Base-by-base conservation (phyloP, 495 filamentous ascomycete genomes). In the Xylaria curta region DNA sequence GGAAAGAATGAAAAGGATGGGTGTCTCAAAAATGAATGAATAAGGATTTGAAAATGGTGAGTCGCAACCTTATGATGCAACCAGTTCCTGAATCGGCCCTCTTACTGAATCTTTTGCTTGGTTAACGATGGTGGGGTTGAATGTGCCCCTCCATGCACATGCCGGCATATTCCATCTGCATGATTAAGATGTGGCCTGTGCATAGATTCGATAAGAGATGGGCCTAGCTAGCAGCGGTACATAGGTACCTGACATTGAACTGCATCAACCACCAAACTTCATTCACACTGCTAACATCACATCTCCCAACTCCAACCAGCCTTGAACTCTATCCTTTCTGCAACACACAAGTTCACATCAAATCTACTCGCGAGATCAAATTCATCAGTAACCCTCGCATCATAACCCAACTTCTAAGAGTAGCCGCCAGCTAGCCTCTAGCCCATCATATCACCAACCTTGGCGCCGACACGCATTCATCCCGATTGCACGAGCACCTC, bases 101-200 rank as follows among this genome's bases (percentile, higher is more conserved):
- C 38, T 28, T 21, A 15, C 38, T 59, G n/a, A 42, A 47, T 44
- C 49, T 56, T 56, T 70, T 66, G 51, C 42, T 66, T 38, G 59
- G 61, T 58, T 46, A 62, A 46, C 13, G 66, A 62, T 69, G 56
- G 66, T 53, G 71, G 71, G 66, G 71, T 69, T 62, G 24, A 26
- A 51, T 10, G 19, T 66, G 54, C 69, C 69, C 69, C 69, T 71
- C 69, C 69, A 71, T 33, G 60, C 28, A 10, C 53, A 66, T 49
- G 63, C 28, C 12, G 53, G 59, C 36, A 3, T n/a, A n/a, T 3
- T 8, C 36, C 36, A 38, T 8, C 36, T 6, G 36, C 15, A 26
- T 12, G 24, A 17, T 74, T 77, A 78, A 78, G 77, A 31, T 70
- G 53, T 80, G 76, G 78, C 78, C 78, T 21, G 26, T 65, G 40